Evolutionary conservation across 441 rosid genomes (phyloP).

Genomic region (Pelargonium australe): DNA sequence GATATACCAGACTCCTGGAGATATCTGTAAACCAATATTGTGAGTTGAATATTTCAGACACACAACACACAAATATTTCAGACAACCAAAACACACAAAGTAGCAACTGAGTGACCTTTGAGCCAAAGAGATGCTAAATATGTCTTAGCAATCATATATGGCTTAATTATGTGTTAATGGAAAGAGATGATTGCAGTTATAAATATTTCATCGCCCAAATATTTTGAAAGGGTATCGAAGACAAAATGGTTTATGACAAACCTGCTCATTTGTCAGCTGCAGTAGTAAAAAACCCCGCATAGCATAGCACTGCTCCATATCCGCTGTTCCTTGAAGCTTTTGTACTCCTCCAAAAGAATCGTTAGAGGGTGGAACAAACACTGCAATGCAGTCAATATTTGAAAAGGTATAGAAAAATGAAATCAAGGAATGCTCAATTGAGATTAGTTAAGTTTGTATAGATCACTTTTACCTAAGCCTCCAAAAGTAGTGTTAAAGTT

Average conservation of each 20-base stretch:
- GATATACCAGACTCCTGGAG: constrained; percentile 82
- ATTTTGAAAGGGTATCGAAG: neutral
- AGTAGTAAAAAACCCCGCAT: constrained; percentile 62
- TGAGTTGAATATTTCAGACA: constrained; percentile 17
- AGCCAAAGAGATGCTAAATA: neutral
- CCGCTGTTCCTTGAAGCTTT: constrained; percentile 32
- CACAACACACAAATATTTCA: too few species aligned
- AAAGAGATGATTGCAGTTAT: too few species aligned
- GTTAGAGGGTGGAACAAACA: constrained; percentile 39
- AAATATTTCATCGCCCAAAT: too few species aligned
- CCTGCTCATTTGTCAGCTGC: constrained; percentile 84
- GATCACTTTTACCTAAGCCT: neutral
- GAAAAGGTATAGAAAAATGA: neutral
- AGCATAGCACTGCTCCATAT: constrained; percentile 68
- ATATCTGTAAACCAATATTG: constrained; percentile 45
- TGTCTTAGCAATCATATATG: neutral
- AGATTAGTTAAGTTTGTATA: neutral
- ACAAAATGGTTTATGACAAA: constrained; percentile 22
- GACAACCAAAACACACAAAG: too few species aligned
- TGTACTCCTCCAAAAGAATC: constrained; percentile 45
- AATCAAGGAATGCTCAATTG: neutral
- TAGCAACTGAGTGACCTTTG: too few species aligned
- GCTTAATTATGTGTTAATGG: too few species aligned
- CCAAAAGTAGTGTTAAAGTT: neutral
- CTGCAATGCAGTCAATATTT: constrained; percentile 16